Percentiles rank a stretch among this genome's conserved stretches.
Evolutionary conservation across 2,329 filamentous ascomycete species (phyloP).

Genomic region (Tothia fuscella): DNA sequence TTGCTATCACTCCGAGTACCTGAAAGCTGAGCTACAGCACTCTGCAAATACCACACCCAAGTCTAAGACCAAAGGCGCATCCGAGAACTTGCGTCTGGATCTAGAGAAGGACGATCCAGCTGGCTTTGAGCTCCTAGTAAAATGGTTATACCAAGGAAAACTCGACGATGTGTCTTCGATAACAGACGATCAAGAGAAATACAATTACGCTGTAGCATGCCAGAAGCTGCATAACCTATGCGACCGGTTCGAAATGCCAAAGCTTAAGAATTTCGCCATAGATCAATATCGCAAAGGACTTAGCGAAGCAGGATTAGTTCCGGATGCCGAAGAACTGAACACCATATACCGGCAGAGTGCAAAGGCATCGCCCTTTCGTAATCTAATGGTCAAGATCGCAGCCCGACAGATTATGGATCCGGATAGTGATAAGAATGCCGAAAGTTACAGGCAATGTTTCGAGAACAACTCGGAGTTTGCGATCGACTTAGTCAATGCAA

Average conservation of each 20-base stretch:
- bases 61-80: slow-evolving; percentile 18
- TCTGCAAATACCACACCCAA: slow-evolving; percentile 18
- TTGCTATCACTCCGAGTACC: slow-evolving; percentile 39
- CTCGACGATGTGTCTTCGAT: slow-evolving; percentile 38
- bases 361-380: slow-evolving; percentile 34
- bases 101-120: slow-evolving; percentile 37
- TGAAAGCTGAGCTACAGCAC: slow-evolving; percentile 25
- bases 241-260: slow-evolving; percentile 37
- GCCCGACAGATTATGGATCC: slow-evolving; percentile 47
- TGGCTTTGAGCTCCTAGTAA: slow-evolving; percentile 43
- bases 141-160: slow-evolving; percentile 44
- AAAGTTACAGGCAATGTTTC: slow-evolving; percentile 39
- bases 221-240: slow-evolving; percentile 42
- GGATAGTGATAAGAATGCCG: slow-evolving; percentile 35
- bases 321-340: slow-evolving; percentile 42
- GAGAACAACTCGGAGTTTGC: slow-evolving; percentile 39
- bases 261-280: slow-evolving; percentile 42
- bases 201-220: slow-evolving; percentile 42
- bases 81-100: slow-evolving; percentile 28
- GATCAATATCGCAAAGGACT: slow-evolving; percentile 41
- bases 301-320: slow-evolving; percentile 38
- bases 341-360: slow-evolving; percentile 39
- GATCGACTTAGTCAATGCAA: slow-evolving; percentile 41
- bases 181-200: slow-evolving; percentile 35
- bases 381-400: slow-evolving; percentile 41